Percentiles rank a stretch among this genome's conserved stretches.
phyloP scores from a whole-genome alignment of 164 flowering plant species.

The Macadamia tetraphylla region DNA sequence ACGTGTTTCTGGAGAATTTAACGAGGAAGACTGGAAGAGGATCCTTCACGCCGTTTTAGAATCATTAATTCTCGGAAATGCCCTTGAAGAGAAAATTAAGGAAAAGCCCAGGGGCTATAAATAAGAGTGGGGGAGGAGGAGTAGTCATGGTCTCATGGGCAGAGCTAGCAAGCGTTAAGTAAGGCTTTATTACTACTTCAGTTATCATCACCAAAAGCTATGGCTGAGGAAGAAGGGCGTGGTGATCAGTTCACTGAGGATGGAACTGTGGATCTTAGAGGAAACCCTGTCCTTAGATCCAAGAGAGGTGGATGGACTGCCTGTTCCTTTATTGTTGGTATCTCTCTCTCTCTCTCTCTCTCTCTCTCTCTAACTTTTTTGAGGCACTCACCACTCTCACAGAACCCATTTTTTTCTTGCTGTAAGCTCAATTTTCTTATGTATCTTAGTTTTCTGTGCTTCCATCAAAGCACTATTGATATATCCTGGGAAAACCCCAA shows the following conservation, averaged over 20 bases:
- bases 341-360: not conserved
- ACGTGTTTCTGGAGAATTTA: too few species aligned
- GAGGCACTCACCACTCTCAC: not conserved
- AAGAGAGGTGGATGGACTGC: conserved; percentile 16
- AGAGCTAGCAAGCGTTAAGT: too few species aligned
- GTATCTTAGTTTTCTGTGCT: not conserved
- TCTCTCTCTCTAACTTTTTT: not conserved
- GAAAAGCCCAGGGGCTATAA: too few species aligned
- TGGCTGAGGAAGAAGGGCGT: not conserved
- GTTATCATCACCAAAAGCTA: not conserved
- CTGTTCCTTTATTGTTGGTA: conserved; percentile 14
- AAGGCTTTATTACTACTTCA: too few species aligned
- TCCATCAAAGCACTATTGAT: not conserved
- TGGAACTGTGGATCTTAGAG: conserved; percentile 17
- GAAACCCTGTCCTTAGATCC: conserved; percentile 13
- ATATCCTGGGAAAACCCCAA: not conserved
- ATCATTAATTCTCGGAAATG: too few species aligned
- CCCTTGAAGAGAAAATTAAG: too few species aligned
- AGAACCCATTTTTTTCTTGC: not conserved
- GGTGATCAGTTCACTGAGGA: conserved; percentile 10
- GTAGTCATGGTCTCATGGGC: too few species aligned
- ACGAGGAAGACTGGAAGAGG: too few species aligned
- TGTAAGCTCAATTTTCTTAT: not conserved
- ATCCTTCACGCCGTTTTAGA: too few species aligned
- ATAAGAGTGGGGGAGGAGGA: too few species aligned